phyloP scores from a whole-genome alignment of 2,329 filamentous ascomycete genomes.

The Botrytis squamosa region DNA sequence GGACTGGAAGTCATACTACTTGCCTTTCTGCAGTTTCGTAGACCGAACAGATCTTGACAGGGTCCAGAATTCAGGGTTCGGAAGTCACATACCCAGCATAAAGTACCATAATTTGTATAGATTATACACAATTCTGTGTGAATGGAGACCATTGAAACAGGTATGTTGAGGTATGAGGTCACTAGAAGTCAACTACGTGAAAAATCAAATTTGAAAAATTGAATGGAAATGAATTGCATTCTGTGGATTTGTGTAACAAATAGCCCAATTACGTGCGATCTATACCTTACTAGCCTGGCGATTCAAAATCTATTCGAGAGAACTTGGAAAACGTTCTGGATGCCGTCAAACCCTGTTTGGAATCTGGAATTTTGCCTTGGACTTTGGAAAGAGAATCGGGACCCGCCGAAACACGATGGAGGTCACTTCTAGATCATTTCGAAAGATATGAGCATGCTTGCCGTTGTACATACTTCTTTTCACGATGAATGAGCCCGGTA shows the following conservation, averaged over 20 bases:
- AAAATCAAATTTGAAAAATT: not conserved
- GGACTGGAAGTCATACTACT: not conserved
- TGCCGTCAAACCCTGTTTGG: not conserved
- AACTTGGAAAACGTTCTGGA: not conserved
- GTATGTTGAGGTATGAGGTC: not conserved
- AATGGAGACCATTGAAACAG: not conserved
- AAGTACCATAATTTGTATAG: not conserved
- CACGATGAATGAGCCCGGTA: not conserved
- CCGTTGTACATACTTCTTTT: not conserved
- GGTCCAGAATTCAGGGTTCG: not conserved
- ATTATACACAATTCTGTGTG: not conserved
- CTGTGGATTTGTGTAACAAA: not conserved
- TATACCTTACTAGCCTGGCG: not conserved
- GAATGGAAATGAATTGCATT: not conserved
- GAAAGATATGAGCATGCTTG: not conserved
- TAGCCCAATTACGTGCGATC: too few relatives aligned
- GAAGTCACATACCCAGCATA: not conserved
- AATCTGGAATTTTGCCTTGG: not conserved
- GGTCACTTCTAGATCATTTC: not conserved
- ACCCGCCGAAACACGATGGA: not conserved
- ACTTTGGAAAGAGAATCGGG: not conserved
- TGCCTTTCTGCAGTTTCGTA: not conserved
- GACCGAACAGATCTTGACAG: not conserved
- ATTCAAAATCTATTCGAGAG: not conserved
- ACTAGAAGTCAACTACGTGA: too few relatives aligned